Evolutionary conservation across 2,329 filamentous ascomycete genomes (phyloP), one percentile per base, ranked within the genome.

Genomic region (Penicillium sp.): DNA sequence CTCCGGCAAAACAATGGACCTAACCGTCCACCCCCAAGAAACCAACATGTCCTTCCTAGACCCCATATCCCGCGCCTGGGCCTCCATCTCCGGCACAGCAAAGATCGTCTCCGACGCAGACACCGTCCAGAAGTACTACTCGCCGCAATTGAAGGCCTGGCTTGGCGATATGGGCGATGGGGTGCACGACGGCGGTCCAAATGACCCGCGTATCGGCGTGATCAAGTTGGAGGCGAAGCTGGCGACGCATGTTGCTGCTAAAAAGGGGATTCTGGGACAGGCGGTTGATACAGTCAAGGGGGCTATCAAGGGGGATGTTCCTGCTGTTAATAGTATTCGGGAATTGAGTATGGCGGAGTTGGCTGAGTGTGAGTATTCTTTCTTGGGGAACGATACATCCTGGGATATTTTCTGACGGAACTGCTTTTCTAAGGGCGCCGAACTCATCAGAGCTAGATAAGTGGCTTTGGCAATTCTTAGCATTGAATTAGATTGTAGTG

Each of bases 121-220:
- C 2, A 76, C 85, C 22, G 84, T 96, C 57, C 82, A 85, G 73
- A 89, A 93, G 77, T 86, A 92, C 77, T 96, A 96, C 77, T 88
- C 82, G 22, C 83, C 87, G 0, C 73, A 81, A 0, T 80, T 96
- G 60, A 93, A 92, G 80, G 89, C 90, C 0, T 96, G 92, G 92
- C 71, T 96, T 16, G 92, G 92, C 6, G 92, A 96, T 64, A 82
- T 96, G 18, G 89, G 88, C 22, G 92, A 96, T 64, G 92, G 91
- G 49, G 86, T 83, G 58, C 92, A 96, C 71, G 90, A 96, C 65
- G 92, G 92, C 27, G 88, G 89, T 1, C 87, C 88, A 61, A 85
- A 91, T 1, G 92, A 96, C 70, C 92, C 92, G 13, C 83, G 92
- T 22, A 91, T 96, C 65, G 90, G 87, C 40, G 77, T 96, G 63